These are phyloP conservation scores for Paecilomyces variotii DNA, from an alignment of 2,329 filamentous ascomycete species.

Conservation along the genomic window DNA sequence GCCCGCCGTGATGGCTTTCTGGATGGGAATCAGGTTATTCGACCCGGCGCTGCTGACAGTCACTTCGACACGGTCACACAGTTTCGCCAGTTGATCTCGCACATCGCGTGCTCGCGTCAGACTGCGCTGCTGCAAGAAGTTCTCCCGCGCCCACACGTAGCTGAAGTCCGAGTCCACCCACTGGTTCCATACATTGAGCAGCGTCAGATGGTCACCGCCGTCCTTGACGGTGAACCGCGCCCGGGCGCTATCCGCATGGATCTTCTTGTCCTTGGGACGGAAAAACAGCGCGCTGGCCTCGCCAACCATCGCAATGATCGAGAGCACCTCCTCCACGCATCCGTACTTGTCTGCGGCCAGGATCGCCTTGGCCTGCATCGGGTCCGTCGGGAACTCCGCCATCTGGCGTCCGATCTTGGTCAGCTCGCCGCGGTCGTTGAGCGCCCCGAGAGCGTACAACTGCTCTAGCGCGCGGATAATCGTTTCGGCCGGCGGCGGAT, in stretches of 20 bases:
- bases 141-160: slow-evolving; percentile 80
- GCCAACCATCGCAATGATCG: slow-evolving; percentile 87
- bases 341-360: slow-evolving; percentile 81
- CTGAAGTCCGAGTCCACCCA: slow-evolving; percentile 91
- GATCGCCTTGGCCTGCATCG: slow-evolving; percentile 82
- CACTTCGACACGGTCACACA: slow-evolving; percentile 91
- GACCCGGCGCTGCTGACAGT: slow-evolving; percentile 58
- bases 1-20: slow-evolving; percentile 79
- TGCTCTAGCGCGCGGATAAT: slow-evolving; percentile 84
- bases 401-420: slow-evolving; percentile 90
- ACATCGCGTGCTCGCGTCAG: slow-evolving; percentile 84
- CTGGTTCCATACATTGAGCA: slow-evolving; percentile 90
- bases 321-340: slow-evolving; percentile 89
- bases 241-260: slow-evolving; percentile 85
- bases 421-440: slow-evolving; percentile 81
- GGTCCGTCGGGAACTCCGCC: slow-evolving; percentile 89
- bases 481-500: slow-evolving; percentile 81
- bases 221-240: slow-evolving; percentile 83
- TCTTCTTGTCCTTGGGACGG: slow-evolving; percentile 92
- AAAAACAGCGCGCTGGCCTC: slow-evolving; percentile 88
- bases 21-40: slow-evolving; percentile 67
- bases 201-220: slow-evolving; percentile 79
- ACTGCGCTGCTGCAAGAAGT: slow-evolving; percentile 87
- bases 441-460: slow-evolving; percentile 79
- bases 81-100: slow-evolving; percentile 79